Evolutionary conservation across 1,139 yeast genomes (phyloP).

Genomic region (Debaryomyces fabryi): DNA sequence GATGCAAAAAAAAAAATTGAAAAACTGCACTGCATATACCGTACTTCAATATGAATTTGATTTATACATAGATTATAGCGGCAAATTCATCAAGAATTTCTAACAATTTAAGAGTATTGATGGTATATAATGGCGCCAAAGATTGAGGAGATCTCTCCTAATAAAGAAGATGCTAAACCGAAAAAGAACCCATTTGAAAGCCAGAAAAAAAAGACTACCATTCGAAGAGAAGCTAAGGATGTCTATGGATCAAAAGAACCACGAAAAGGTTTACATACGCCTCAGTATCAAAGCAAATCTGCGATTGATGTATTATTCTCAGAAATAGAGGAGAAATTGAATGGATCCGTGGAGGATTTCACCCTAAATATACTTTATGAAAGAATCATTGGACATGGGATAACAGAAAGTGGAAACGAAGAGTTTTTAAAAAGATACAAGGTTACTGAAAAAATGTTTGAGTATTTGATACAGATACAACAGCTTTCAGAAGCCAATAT

Average conservation of each 20-base stretch:
- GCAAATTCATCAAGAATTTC: not conserved
- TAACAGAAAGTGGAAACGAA: slow-evolving; percentile 1
- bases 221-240: slow-evolving; percentile 37
- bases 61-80: not conserved
- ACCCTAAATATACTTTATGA: slow-evolving; percentile 20
- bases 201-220: slow-evolving; percentile 29
- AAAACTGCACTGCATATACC: slow-evolving; percentile 8
- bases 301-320: slow-evolving; percentile 43
- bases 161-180: not conserved
- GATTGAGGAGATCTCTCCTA: slow-evolving; percentile 25
- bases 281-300: slow-evolving; percentile 30
- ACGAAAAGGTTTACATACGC: slow-evolving; percentile 40
- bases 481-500: slow-evolving; percentile 27
- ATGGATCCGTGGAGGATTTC: slow-evolving; percentile 30
- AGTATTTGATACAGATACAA: slow-evolving; percentile 40
- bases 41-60: not conserved
- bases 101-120: not conserved
- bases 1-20: slow-evolving; percentile 7
- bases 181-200: slow-evolving; percentile 38
- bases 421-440: slow-evolving; percentile 19
- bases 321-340: slow-evolving; percentile 29
- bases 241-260: slow-evolving; percentile 27
- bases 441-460: slow-evolving; percentile 33
- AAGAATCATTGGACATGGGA: slow-evolving; percentile 11
- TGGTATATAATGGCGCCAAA: slow-evolving; percentile 26